Evolutionary conservation across 2,329 filamentous ascomycete species (phyloP).

Genomic region (Calonectria pseudoturangicola): DNA sequence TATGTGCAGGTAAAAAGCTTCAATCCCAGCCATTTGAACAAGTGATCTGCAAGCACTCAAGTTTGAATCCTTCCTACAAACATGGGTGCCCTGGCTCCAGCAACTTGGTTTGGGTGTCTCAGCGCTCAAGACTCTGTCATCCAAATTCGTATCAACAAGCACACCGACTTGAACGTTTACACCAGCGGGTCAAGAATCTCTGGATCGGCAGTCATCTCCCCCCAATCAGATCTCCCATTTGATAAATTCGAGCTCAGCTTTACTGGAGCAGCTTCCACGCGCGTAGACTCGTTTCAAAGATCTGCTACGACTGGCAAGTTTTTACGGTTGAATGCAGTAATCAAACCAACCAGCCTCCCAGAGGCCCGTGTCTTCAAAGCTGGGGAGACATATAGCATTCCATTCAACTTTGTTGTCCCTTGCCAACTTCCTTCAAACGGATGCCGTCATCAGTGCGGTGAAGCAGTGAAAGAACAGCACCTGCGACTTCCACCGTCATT

Average conservation of each 20-base stretch:
- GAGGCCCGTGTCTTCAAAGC: not conserved
- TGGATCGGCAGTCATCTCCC: not conserved
- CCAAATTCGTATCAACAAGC: not conserved
- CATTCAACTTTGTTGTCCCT: slow-evolving; percentile 1
- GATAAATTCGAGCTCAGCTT: not conserved
- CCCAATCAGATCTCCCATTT: not conserved
- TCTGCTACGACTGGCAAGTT: not conserved
- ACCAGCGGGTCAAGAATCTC: slow-evolving; percentile 1
- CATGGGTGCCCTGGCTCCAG: not conserved
- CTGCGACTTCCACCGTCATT: not conserved
- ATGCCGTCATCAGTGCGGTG: not conserved
- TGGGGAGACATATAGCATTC: not conserved
- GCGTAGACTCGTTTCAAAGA: not conserved
- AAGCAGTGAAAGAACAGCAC: not conserved
- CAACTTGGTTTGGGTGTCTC: slow-evolving; percentile 6
- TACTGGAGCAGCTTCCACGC: not conserved
- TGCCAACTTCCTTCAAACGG: not conserved
- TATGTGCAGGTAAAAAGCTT: not conserved
- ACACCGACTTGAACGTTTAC: not conserved
- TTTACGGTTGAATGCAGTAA: not conserved
- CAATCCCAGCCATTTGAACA: not conserved
- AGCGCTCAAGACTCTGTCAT: not conserved
- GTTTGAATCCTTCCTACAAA: not conserved
- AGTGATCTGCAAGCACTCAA: not conserved
- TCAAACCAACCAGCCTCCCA: not conserved